Base-by-base conservation (phyloP, 331 rosid genomes). In the Quercus lobata region DNA sequence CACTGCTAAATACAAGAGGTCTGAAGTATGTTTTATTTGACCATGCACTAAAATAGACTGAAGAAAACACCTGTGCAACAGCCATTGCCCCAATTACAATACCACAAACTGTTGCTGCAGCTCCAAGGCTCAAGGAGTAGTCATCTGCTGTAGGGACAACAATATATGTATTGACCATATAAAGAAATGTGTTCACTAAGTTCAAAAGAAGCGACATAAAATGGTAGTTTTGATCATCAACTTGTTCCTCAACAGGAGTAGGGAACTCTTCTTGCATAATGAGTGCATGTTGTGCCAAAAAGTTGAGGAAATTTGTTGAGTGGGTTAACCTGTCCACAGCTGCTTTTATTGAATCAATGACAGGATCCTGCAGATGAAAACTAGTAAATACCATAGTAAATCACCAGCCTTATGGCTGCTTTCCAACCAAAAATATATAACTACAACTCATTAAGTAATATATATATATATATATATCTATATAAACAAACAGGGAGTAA, bases 31-130 rank as follows among this genome's bases (percentile, higher is more conserved):
- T 93, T 81, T 72, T 92, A 81, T 93, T 96, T 83, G 99, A 93
- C 98, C 99, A 96, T 7, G 99, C 98, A 83, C 99, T 96, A 72
- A 96, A 95, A 79, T 95, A 95, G 77, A 93, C 98, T 0, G 98
- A 96, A 72, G 99, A 93, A 85, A 96, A 93, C 86, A 96, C 89
- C 79, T 96, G 99, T 7, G 99, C 99, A 82, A 96, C 91, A 65
- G 99, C 99, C 99, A 96, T 93, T 58, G 98, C 92, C 60, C 99
- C 99, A 75, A 93, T 96, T 25, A 96, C 93, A 37, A 96, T 78
- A 77, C 98, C 99, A 82, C 98, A 96, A 78, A 96, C 97, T 16
- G 97, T 96, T 54, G 99, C 97, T 5, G 98, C 97, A 10, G 98
- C 99, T 62, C 99, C 99, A 63, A 96, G 97, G 84, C 93, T 91